Evolutionary conservation across 2,329 filamentous ascomycete genomes (phyloP), one percentile per base, ranked within the genome.

Genomic region (Ustilaginoidea virens): DNA sequence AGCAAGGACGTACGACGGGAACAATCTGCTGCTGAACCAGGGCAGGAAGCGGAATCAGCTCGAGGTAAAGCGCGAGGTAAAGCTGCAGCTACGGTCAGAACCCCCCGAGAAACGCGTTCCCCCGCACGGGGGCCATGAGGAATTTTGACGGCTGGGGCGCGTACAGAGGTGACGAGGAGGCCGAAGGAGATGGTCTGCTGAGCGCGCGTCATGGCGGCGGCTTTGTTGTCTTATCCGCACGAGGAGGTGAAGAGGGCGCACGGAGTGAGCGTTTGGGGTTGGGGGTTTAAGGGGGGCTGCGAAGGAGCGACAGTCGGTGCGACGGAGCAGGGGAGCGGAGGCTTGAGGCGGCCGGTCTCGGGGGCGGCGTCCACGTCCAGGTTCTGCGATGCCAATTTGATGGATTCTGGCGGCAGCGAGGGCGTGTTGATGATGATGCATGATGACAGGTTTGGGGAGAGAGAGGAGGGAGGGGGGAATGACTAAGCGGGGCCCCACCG

Each of bases 161-260:
- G 44, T 76, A 94, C 86, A 21, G 86, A 92, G 45, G 81, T 82
- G 56, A 90, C 69, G 43, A 94, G 69, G 46, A 94, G 74, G 47
- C 74, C 77, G 47, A 93, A 67, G 36, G 85, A 92, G 51, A 94
- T 76, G 39, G 82, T 87, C 58, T 96, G 86, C 54, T 82, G 77
- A 14, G 90, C 90, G 58, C 86, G 83, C 42, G 90, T 93, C 90
- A 96, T 96, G 39, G 40, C 23, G 9, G n/a, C 14, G 22, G 22
- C 10, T 8, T 24, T 9, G 7, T 13, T 24, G 9, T 13, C 22
- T 24, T 24, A 13, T 24, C 2, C 7, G 13, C 22, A 12, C 6
- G 7, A 13, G 6, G 19, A 21, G 11, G 7, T 25, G 15, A 11
- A 23, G 20, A 18, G n/a, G n/a, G n/a, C n/a, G n/a, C n/a, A n/a